phyloP scores from a whole-genome alignment of 371 early-diverging fungal genomes.

The Lichtheimia ramosa region DNA sequence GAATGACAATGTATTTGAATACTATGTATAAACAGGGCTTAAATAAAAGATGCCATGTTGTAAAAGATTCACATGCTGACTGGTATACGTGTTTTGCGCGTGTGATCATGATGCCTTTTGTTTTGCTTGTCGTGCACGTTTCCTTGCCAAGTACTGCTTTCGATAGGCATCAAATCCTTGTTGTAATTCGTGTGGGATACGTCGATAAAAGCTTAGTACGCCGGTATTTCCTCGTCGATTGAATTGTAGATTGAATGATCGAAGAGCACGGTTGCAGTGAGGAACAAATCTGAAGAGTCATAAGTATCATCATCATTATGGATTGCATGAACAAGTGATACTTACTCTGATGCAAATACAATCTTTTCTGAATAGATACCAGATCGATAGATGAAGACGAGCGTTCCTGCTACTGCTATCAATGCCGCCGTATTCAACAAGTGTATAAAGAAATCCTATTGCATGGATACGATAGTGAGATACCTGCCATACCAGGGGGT shows the following conservation, averaged over 20 bases:
- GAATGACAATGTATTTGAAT: neutral
- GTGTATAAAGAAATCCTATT: constrained; percentile 32
- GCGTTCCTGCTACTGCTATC: constrained; percentile 34
- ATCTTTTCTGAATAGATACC: constrained; percentile 70
- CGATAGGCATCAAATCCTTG: constrained; percentile 68
- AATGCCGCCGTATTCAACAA: constrained; percentile 36
- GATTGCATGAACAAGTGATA: neutral
- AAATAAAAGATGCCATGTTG: neutral
- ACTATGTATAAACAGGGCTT: neutral
- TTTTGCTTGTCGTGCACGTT: constrained; percentile 51
- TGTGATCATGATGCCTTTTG: constrained; percentile 12
- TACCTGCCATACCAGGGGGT: too few species aligned
- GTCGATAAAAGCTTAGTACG: constrained; percentile 56
- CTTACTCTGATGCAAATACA: constrained; percentile 65
- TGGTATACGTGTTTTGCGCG: too few species aligned
- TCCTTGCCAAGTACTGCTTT: constrained; percentile 53
- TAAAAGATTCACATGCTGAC: neutral
- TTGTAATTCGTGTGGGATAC: constrained; percentile 62
- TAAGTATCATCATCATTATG: too few species aligned
- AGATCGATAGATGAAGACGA: constrained; percentile 56
- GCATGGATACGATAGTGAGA: too few species aligned
- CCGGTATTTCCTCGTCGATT: constrained; percentile 48
- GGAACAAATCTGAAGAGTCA: constrained; percentile 59
- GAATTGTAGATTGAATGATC: constrained; percentile 70
- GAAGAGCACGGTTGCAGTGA: constrained; percentile 67